Percentiles rank a stretch among this genome's conserved stretches.
Evolutionary conservation across 2,329 filamentous ascomycete species (phyloP).

Genomic region (Pseudopithomyces chartarum): DNA sequence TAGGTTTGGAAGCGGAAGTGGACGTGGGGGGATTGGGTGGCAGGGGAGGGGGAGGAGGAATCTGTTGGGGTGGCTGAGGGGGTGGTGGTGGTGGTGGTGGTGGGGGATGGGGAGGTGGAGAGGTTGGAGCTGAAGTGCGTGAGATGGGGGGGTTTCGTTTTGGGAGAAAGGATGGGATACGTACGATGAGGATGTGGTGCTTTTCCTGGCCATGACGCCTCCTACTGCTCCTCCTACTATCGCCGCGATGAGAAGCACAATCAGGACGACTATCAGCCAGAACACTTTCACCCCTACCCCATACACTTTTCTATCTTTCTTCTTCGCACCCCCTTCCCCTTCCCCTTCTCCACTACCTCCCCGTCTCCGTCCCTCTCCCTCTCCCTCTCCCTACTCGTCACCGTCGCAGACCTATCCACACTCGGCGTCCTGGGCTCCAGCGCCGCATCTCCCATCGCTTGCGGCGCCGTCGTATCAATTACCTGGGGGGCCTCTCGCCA

Average conservation of each 20-base stretch:
- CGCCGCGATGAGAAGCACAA: neutral
- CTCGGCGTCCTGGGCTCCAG: neutral
- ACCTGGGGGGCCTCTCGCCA: neutral
- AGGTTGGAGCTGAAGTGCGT: too few relatives aligned
- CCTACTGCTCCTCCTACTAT: neutral
- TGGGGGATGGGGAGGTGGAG: too few relatives aligned
- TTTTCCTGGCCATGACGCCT: neutral
- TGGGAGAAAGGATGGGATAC: neutral
- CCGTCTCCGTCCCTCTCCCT: neutral
- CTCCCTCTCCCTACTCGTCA: neutral
- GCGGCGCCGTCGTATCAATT: neutral
- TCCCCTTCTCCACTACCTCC: neutral
- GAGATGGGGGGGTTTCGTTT: neutral
- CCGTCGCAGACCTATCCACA: neutral
- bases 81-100: too few relatives aligned
- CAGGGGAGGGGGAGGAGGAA: neutral
- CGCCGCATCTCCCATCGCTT: slow-evolving; percentile 2
- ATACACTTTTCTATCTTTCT: neutral
- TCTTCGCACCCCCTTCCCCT: neutral
- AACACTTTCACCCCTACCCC: neutral
- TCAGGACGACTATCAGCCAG: neutral
- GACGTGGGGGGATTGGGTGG: neutral
- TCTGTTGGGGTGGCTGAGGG: neutral
- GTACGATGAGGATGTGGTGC: neutral
- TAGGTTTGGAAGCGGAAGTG: slow-evolving; percentile 1